Evolutionary conservation across 306 rosid genomes (phyloP).

Genomic region (Prinsepia uniflora): DNA sequence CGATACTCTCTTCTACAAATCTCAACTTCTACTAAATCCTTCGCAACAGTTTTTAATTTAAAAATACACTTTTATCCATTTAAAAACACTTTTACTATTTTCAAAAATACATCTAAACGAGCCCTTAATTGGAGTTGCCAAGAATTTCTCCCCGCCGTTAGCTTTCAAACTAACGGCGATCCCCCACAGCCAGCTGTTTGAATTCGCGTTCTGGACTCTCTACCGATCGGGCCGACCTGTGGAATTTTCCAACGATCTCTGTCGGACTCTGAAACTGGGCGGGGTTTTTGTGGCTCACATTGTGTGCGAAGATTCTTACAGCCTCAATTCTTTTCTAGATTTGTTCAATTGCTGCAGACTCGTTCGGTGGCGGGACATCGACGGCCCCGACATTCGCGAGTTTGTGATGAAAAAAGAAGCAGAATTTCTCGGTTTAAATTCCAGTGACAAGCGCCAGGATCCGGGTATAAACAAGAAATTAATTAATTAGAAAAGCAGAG

Average conservation of each 20-base stretch:
- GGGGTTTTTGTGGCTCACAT: conserved; percentile 46
- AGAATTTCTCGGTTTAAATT: conserved; percentile 3
- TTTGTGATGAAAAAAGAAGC: conserved; percentile 42
- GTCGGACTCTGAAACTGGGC: conserved; percentile 45
- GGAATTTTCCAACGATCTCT: conserved; percentile 35
- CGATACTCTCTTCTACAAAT: too few relatives aligned
- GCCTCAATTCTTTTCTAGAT: conserved; percentile 46
- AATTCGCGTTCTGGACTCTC: conserved; percentile 43
- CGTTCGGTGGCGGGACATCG: conserved; percentile 38
- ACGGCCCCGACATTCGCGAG: conserved; percentile 42
- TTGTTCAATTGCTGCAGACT: conserved; percentile 46
- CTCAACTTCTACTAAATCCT: too few relatives aligned
- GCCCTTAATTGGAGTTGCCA: conserved; percentile 43
- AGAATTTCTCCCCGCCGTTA: conserved; percentile 36
- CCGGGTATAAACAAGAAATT: conserved; percentile 36
- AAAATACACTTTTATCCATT: too few relatives aligned
- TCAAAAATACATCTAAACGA: too few relatives aligned
- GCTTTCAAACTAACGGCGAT: too few relatives aligned
- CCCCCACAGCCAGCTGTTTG: conserved; percentile 36
- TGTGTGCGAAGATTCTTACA: conserved; percentile 39
- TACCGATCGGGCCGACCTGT: conserved; percentile 20
- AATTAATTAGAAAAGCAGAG: conserved; percentile 39
- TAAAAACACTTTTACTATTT: too few relatives aligned
- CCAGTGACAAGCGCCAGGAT: conserved; percentile 26
- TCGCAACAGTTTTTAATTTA: too few relatives aligned